phyloP scores from a whole-genome alignment of 371 early-diverging fungal species.

The Apophysomyces elegans region DNA sequence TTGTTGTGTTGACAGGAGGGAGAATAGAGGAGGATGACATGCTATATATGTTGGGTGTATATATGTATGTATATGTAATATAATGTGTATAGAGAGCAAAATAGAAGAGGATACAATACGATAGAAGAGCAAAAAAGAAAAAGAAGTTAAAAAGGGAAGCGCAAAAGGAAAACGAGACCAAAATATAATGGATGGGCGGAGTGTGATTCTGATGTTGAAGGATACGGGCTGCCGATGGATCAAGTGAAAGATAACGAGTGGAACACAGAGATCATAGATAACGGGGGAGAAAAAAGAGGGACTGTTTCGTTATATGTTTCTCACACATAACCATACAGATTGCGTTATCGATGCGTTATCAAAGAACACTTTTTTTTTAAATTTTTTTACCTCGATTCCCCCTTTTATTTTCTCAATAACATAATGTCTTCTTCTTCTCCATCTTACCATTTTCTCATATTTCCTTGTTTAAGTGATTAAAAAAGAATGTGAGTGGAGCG shows the following conservation, averaged over 20 bases:
- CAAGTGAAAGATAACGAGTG: conserved; percentile 9
- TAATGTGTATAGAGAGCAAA: too few species aligned
- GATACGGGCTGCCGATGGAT: not conserved
- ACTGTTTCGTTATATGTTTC: not conserved
- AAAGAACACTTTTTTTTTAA: too few species aligned
- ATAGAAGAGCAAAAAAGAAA: not conserved
- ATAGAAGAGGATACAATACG: not conserved
- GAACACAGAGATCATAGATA: conserved; percentile 1
- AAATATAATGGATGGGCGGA: conserved; percentile 11
- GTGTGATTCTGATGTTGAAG: not conserved
- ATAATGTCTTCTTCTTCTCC: not conserved
- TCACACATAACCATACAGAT: too few species aligned
- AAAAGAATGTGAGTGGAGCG: not conserved
- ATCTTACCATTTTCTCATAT: not conserved
- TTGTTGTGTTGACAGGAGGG: not conserved
- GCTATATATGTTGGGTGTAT: not conserved
- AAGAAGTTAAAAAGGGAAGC: conserved; percentile 9
- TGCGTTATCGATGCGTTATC: too few species aligned
- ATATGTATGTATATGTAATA: not conserved
- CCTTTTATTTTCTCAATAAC: too few species aligned
- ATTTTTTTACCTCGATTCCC: too few species aligned
- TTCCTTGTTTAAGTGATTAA: too few species aligned
- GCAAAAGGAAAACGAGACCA: conserved; percentile 2
- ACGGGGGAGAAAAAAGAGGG: not conserved
- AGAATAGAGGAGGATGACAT: conserved; percentile 11